Evolutionary conservation across 1,139 yeast species (phyloP).

Genomic region (Debaryomycetaceae sp.): DNA sequence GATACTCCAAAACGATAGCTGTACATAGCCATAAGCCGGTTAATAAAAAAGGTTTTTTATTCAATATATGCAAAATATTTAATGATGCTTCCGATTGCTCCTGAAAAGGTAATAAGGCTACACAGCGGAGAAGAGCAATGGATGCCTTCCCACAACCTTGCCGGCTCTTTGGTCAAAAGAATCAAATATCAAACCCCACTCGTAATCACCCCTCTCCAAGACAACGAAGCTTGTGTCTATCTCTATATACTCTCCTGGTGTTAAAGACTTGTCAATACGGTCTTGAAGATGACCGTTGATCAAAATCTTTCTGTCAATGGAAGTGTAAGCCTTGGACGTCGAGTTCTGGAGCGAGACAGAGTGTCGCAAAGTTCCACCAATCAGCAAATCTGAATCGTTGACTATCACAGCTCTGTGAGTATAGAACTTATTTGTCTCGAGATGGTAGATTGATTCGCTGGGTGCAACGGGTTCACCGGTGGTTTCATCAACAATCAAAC

Average conservation of each 20-base stretch:
- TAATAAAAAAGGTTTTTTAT: not conserved
- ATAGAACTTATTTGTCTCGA: constrained; percentile 48
- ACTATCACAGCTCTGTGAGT: constrained; percentile 42
- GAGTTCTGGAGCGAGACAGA: not conserved
- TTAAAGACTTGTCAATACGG: constrained; percentile 37
- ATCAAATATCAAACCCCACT: constrained; percentile 75
- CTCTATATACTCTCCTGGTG: constrained; percentile 37
- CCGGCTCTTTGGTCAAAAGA: constrained; percentile 21
- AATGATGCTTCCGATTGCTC: not conserved
- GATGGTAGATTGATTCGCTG: constrained; percentile 18
- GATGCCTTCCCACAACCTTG: constrained; percentile 29
- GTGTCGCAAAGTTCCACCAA: constrained; percentile 64
- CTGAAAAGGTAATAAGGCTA: constrained; percentile 5
- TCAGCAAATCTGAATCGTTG: constrained; percentile 36
- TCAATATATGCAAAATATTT: not conserved
- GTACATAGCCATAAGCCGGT: not conserved
- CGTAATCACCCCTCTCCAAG: constrained; percentile 69
- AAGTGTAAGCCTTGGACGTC: constrained; percentile 25
- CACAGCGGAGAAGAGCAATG: constrained; percentile 29
- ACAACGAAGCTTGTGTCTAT: constrained; percentile 55
- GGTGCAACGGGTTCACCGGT: constrained; percentile 7
- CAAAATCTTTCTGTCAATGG: constrained; percentile 54
- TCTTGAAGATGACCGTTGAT: constrained; percentile 66
- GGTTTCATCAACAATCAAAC: constrained; percentile 18
- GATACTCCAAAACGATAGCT: not conserved